Percentiles rank a stretch among this genome's conserved stretches.
These are phyloP conservation scores for Craspedostauros australis DNA, from an alignment of 108 stramenopile species.

Conservation along the genomic window DNA sequence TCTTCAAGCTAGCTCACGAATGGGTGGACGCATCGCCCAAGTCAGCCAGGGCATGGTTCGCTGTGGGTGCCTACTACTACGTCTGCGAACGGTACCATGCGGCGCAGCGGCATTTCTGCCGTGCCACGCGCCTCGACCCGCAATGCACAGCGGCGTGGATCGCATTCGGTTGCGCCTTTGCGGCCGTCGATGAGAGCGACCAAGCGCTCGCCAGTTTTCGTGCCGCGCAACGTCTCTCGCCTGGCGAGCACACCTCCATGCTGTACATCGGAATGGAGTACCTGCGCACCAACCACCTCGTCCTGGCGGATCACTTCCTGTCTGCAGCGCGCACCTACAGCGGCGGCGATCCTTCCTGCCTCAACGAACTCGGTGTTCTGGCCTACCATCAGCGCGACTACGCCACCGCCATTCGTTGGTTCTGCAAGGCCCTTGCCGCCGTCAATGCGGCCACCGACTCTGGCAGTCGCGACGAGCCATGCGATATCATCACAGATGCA, in stretches of 20 bases:
- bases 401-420: slow-evolving; percentile 64
- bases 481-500: too few species aligned
- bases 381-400: slow-evolving; percentile 44
- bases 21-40: slow-evolving; percentile 88
- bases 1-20: slow-evolving; percentile 90
- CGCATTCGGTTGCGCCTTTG: slow-evolving; percentile 90
- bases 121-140: slow-evolving; percentile 81
- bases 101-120: slow-evolving; percentile 90
- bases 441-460: too few species aligned
- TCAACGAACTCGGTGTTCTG: slow-evolving; percentile 93
- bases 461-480: too few species aligned
- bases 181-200: slow-evolving; percentile 92
- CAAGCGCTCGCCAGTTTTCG: slow-evolving; percentile 93
- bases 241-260: slow-evolving; percentile 76
- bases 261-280: slow-evolving; percentile 97
- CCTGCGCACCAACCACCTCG: slow-evolving; percentile 90
- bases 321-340: slow-evolving; percentile 56
- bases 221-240: slow-evolving; percentile 82
- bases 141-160: slow-evolving; percentile 89
- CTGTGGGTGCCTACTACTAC: slow-evolving; percentile 93
- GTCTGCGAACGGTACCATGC: slow-evolving; percentile 79
- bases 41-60: slow-evolving; percentile 84
- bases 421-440: slow-evolving; percentile 52
- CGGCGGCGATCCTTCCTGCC: slow-evolving; percentile 75
- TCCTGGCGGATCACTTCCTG: slow-evolving; percentile 87